Evolutionary conservation across 2,329 filamentous ascomycete genomes (phyloP).

Genomic region (Colletotrichum sp.): DNA sequence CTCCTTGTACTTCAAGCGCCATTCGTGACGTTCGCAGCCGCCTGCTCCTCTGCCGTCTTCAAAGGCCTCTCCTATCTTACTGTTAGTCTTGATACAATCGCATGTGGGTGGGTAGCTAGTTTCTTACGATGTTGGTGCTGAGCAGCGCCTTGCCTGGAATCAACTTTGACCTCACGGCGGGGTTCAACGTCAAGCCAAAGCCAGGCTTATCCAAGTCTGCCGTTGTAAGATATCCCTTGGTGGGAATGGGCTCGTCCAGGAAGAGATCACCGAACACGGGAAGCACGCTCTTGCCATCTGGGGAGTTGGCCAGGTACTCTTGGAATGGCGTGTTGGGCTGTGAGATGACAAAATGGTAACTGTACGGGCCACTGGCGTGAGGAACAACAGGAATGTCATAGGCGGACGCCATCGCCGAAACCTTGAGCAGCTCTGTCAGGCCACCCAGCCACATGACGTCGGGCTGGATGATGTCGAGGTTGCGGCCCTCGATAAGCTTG

Average conservation of each 20-base stretch:
- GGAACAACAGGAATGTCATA: slow-evolving; percentile 95
- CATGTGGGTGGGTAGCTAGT: background rate
- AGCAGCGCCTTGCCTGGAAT: slow-evolving; percentile 78
- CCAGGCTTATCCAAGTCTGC: slow-evolving; percentile 86
- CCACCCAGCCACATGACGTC: slow-evolving; percentile 98
- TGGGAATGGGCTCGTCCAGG: slow-evolving; percentile 87
- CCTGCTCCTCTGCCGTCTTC: slow-evolving; percentile 15
- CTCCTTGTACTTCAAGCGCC: slow-evolving; percentile 33
- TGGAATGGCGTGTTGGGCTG: slow-evolving; percentile 95
- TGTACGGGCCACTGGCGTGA: slow-evolving; percentile 93
- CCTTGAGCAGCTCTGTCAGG: slow-evolving; percentile 88
- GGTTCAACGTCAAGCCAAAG: slow-evolving; percentile 88
- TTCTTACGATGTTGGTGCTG: slow-evolving; percentile 55
- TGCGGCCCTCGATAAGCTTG: slow-evolving; percentile 89
- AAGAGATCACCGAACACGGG: slow-evolving; percentile 94
- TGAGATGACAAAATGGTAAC: slow-evolving; percentile 94
- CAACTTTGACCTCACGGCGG: slow-evolving; percentile 71
- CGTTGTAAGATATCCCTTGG: slow-evolving; percentile 80
- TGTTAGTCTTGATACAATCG: background rate
- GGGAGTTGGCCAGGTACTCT: slow-evolving; percentile 92
- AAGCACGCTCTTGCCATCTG: slow-evolving; percentile 86
- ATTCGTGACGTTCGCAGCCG: slow-evolving; percentile 21
- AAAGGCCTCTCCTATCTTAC: slow-evolving; percentile 2
- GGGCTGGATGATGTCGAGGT: slow-evolving; percentile 92
- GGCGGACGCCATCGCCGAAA: slow-evolving; percentile 85